These are phyloP conservation scores for Hypoxylon sp. DNA, from an alignment of 2,329 filamentous ascomycete genomes.

Conservation along the genomic window DNA sequence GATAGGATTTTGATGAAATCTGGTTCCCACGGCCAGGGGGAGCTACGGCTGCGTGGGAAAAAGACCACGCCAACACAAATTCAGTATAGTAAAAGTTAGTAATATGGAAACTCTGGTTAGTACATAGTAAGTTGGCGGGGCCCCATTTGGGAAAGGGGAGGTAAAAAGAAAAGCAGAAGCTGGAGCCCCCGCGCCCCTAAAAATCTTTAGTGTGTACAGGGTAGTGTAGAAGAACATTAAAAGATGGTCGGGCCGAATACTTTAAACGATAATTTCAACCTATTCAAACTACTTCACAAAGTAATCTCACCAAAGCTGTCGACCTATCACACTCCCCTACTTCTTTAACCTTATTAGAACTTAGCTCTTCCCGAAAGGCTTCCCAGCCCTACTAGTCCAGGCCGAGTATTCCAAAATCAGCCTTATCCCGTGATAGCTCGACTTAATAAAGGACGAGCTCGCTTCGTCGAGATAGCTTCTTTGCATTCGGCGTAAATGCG, in stretches of 20 bases:
- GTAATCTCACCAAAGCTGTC: slow-evolving; percentile 16
- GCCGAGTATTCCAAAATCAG: slow-evolving; percentile 25
- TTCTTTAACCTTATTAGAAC: slow-evolving; percentile 26
- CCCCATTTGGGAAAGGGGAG: slow-evolving; percentile 12
- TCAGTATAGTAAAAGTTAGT: slow-evolving; percentile 7
- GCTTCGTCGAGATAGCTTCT: slow-evolving; percentile 16
- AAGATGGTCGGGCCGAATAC: slow-evolving; percentile 38
- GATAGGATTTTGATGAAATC: slow-evolving; percentile 13
- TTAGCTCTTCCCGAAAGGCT: slow-evolving; percentile 21
- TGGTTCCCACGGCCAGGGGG: slow-evolving; percentile 3
- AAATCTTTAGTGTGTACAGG: not conserved
- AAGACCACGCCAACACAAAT: slow-evolving; percentile 15
- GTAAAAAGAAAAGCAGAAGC: slow-evolving; percentile 11
- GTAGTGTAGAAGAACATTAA: slow-evolving; percentile 9
- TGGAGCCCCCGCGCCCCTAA: slow-evolving; percentile 38
- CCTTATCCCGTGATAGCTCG: slow-evolving; percentile 16
- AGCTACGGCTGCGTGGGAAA: not conserved
- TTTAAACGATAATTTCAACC: slow-evolving; percentile 13
- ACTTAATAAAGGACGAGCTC: slow-evolving; percentile 14
- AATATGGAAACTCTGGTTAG: slow-evolving; percentile 4
- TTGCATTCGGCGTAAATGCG: slow-evolving; percentile 37
- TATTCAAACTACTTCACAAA: slow-evolving; percentile 8
- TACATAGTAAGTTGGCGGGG: slow-evolving; percentile 19
- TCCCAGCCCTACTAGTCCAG: slow-evolving; percentile 27
- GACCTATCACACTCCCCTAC: slow-evolving; percentile 8